Conservation (phyloP, 2,329 filamentous ascomycete genomes). For the Zasmidium angulare region DNA sequence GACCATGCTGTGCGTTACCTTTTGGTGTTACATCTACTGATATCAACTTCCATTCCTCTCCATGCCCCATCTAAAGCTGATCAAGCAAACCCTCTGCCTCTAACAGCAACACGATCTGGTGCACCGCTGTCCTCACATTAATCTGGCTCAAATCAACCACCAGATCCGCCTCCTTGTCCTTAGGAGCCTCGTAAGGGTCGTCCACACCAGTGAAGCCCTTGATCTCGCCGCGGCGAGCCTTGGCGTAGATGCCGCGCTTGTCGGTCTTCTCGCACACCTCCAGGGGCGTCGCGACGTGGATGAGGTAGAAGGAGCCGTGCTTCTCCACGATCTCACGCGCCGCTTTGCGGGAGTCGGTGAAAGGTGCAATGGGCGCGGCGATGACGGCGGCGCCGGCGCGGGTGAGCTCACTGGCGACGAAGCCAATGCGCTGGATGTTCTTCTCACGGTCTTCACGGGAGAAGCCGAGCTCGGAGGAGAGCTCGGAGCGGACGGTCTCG, state of each 20-base stretch:
- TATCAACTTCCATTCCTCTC: not conserved
- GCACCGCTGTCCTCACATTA: conserved; percentile 86
- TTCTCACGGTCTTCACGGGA: conserved; percentile 86
- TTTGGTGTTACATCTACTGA: not conserved
- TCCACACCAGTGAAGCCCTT: conserved; percentile 98
- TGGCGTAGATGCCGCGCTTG: conserved; percentile 83
- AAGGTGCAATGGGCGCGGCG: conserved; percentile 92
- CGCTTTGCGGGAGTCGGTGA: conserved; percentile 72
- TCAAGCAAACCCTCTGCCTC: conserved; percentile 89
- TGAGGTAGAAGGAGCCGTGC: conserved; percentile 86
- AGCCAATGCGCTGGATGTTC: conserved; percentile 95
- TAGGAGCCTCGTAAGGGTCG: conserved; percentile 87
- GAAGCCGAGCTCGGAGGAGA: conserved; percentile 95
- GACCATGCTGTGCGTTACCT: not conserved
- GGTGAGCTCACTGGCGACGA: conserved; percentile 92
- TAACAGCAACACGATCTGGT: conserved; percentile 91
- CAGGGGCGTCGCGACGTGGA: conserved; percentile 91
- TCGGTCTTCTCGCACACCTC: conserved; percentile 95
- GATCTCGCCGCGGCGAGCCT: conserved; percentile 84
- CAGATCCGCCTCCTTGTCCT: conserved; percentile 79
- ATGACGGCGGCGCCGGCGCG: conserved; percentile 92
- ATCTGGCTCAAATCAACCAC: conserved; percentile 83
- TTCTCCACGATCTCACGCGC: conserved; percentile 85
- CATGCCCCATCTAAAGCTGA: conserved; percentile 43
- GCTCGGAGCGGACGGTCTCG: conserved; percentile 89